These are phyloP conservation scores for Colletotrichum sp. DNA, from an alignment of 2,329 filamentous ascomycete genomes.

Conservation along the genomic window DNA sequence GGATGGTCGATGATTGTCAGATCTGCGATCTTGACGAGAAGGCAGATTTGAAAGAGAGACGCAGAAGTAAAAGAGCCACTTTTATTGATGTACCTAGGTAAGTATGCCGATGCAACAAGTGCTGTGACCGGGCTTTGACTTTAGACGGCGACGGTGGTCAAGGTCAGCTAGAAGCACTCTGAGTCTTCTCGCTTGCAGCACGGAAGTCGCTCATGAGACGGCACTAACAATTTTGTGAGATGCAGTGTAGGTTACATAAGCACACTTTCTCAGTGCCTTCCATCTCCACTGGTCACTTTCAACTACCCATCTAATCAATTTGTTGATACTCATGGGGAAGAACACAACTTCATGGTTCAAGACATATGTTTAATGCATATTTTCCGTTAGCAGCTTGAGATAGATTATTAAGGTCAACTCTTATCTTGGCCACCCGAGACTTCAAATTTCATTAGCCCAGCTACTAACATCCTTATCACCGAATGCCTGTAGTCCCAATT, in stretches of 20 bases:
- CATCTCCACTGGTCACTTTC: neutral
- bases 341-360: neutral
- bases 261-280: neutral
- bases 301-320: neutral
- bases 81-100: neutral
- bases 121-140: neutral
- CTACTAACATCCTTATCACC: neutral
- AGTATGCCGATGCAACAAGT: neutral
- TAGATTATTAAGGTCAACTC: rapidly evolving
- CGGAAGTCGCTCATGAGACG: neutral
- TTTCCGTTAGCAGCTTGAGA: neutral
- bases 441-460: neutral
- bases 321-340: neutral
- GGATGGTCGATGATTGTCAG: neutral
- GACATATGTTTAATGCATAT: neutral
- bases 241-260: neutral
- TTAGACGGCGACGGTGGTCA: neutral
- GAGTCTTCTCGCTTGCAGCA: neutral
- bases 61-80: neutral
- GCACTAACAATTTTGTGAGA: neutral
- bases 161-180: neutral
- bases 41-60: neutral
- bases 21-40: neutral
- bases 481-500: neutral
- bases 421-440: neutral